These are phyloP conservation scores for Podaxis mareebaensis DNA, from an alignment of 768 basidiomycete species.

Conservation along the genomic window DNA sequence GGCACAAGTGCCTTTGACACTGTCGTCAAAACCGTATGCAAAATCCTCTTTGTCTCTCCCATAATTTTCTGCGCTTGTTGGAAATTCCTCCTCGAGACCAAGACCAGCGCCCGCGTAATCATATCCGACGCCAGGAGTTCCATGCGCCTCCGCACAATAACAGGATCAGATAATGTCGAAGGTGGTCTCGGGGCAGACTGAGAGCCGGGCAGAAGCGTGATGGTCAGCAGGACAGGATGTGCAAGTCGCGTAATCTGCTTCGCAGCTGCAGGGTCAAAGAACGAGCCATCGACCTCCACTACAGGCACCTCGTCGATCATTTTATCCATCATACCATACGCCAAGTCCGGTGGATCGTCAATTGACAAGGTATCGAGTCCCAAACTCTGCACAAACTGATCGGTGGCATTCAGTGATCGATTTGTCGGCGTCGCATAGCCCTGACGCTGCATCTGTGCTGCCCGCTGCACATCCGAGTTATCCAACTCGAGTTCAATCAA, in stretches of 20 bases:
- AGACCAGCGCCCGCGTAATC: conserved; percentile 91
- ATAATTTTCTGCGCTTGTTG: conserved; percentile 89
- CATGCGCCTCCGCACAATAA: conserved; percentile 92
- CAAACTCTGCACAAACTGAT: conserved; percentile 85
- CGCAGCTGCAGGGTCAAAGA: conserved; percentile 85
- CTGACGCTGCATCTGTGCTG: conserved; percentile 28
- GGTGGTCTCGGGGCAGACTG: conserved; percentile 38
- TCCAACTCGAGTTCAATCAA: conserved; percentile 94
- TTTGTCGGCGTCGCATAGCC: conserved; percentile 18
- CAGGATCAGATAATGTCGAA: conserved; percentile 68
- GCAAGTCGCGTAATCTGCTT: conserved; percentile 88
- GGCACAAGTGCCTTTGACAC: conserved; percentile 73
- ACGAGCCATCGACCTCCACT: conserved; percentile 93
- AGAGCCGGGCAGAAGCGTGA: conserved; percentile 76
- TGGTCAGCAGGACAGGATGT: conserved; percentile 91
- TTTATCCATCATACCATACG: conserved; percentile 91
- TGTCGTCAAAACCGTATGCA: conserved; percentile 87
- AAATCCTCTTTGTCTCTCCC: conserved; percentile 87
- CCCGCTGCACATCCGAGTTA: conserved; percentile 60
- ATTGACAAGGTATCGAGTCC: conserved; percentile 76
- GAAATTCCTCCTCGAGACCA: conserved; percentile 90
- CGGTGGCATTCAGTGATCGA: conserved; percentile 73
- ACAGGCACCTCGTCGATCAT: conserved; percentile 99
- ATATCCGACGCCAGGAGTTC: conserved; percentile 96
- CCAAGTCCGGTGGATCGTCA: conserved; percentile 72